phyloP scores from a whole-genome alignment of 1,284 basidiomycete species.

The Moniliella sp. region DNA sequence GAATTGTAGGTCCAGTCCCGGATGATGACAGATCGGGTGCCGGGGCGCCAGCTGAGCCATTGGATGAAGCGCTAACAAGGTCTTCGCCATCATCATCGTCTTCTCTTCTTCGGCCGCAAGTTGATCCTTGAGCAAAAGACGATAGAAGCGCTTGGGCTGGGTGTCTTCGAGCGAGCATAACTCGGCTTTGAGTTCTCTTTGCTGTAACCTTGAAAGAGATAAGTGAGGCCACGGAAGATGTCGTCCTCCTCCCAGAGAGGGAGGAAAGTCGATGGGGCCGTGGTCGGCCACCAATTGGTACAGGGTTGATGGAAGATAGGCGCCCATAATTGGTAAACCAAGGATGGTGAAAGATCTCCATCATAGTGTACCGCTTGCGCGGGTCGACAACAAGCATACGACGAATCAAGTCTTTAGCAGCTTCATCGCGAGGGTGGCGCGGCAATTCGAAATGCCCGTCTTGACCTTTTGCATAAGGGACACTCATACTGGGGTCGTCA shows the following conservation, averaged over 20 bases:
- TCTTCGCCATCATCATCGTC: constrained; percentile 11
- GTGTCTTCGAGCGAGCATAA: constrained; percentile 14
- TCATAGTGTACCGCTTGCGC: constrained; percentile 61
- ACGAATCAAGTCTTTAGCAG: constrained; percentile 59
- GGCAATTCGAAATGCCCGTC: constrained; percentile 67
- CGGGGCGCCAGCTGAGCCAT: not conserved
- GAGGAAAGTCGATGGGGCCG: constrained; percentile 34
- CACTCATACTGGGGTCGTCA: constrained; percentile 62
- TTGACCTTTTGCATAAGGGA: constrained; percentile 62
- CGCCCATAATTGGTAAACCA: constrained; percentile 54
- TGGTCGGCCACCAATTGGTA: constrained; percentile 14
- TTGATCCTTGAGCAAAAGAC: constrained; percentile 24
- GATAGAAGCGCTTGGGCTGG: constrained; percentile 34
- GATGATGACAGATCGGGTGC: not conserved
- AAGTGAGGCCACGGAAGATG: constrained; percentile 69
- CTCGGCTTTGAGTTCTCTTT: constrained; percentile 15
- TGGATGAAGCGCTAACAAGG: not conserved
- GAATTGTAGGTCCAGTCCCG: not conserved
- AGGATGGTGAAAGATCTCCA: constrained; percentile 62
- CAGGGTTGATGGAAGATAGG: constrained; percentile 19
- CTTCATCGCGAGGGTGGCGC: constrained; percentile 43
- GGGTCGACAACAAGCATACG: constrained; percentile 74
- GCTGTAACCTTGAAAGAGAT: constrained; percentile 48
- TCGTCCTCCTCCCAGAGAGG: constrained; percentile 41
- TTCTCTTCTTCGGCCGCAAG: constrained; percentile 24